phyloP scores from a whole-genome alignment of 352 stramenopile species.

The Lagenidium giganteum region DNA sequence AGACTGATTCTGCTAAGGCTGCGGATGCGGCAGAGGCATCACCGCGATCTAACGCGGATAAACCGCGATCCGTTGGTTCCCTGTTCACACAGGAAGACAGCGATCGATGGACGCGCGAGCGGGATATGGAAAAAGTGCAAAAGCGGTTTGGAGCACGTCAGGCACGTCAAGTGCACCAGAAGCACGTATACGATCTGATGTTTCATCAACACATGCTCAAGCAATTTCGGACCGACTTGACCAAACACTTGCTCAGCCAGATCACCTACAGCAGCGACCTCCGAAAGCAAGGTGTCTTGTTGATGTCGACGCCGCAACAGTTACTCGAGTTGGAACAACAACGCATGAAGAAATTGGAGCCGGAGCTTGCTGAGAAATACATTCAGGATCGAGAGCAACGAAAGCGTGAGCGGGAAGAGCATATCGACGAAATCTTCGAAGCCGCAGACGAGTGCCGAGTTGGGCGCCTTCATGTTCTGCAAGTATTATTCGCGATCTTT shows the following conservation, averaged over 20 bases:
- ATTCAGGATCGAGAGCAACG: conserved; percentile 21
- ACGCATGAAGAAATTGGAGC: conserved; percentile 32
- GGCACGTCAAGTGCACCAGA: conserved; percentile 28
- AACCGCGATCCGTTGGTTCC: conserved; percentile 23
- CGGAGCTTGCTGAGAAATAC: conserved; percentile 47
- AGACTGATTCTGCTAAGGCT: neutral
- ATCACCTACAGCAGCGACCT: conserved; percentile 49
- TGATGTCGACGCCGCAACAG: conserved; percentile 45
- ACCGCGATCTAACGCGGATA: no score
- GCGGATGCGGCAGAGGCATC: neutral
- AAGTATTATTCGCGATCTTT: conserved; percentile 50
- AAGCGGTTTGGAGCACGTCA: conserved; percentile 32
- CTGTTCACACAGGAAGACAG: conserved; percentile 54
- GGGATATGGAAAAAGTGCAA: conserved; percentile 32
- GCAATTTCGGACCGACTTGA: conserved; percentile 34
- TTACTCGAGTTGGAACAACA: conserved; percentile 29
- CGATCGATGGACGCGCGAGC: conserved; percentile 33
- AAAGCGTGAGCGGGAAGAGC: conserved; percentile 12
- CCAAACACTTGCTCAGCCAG: conserved; percentile 35
- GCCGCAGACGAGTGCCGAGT: conserved; percentile 26
- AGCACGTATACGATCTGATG: conserved; percentile 31
- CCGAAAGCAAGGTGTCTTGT: conserved; percentile 47
- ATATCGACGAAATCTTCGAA: conserved; percentile 47
- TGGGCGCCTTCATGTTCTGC: conserved; percentile 46
- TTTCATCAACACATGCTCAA: conserved; percentile 43